Conservation (phyloP, 129 eudicot genomes). For the Mikania micrantha region DNA sequence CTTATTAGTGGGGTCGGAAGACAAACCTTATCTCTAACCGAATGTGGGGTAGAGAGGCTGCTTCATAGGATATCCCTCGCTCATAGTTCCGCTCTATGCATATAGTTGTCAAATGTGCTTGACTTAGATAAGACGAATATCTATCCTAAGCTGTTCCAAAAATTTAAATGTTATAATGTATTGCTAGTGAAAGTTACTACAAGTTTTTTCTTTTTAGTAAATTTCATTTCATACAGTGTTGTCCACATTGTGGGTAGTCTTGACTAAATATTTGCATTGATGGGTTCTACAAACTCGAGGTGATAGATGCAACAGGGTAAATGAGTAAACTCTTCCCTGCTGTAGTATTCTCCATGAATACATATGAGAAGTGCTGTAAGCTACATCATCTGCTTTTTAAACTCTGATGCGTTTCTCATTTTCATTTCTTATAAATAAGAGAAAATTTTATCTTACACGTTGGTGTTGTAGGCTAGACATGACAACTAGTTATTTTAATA, state of each 20-base stretch:
- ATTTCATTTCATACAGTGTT: not conserved
- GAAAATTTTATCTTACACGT: not conserved
- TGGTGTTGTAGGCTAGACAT: not conserved
- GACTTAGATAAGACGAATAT: not conserved
- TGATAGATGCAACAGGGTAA: not conserved
- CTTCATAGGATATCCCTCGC: no score
- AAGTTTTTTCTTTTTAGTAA: not conserved
- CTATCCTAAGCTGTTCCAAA: not conserved
- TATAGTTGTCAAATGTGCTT: not conserved
- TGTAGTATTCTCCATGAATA: not conserved
- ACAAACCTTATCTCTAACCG: no score
- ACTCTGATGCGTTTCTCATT: not conserved
- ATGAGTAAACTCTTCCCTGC: not conserved
- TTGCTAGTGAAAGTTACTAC: no score
- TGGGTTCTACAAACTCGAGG: not conserved
- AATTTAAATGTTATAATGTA: not conserved
- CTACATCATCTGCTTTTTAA: not conserved
- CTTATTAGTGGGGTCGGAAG: no score
- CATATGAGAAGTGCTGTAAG: not conserved
- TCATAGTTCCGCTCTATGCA: no score
- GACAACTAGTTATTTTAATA: not conserved
- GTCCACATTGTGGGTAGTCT: not conserved
- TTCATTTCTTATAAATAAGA: not conserved
- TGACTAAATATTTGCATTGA: not conserved
- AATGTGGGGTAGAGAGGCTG: no score